Evolutionary conservation across 2,329 filamentous ascomycete species (phyloP), one percentile per base, ranked within the genome.

Genomic region (Epichloe amarillans): DNA sequence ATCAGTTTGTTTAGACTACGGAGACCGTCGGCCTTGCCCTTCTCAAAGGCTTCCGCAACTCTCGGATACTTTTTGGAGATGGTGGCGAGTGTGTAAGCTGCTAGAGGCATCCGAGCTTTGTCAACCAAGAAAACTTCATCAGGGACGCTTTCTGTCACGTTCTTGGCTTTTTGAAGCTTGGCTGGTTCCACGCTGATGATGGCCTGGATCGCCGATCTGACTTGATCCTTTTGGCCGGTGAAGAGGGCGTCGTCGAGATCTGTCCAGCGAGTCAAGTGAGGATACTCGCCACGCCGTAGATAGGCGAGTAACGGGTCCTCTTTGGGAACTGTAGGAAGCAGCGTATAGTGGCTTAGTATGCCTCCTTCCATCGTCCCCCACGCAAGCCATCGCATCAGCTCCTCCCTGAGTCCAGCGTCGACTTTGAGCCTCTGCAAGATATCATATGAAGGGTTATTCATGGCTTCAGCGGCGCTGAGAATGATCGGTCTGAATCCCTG

Each of bases 301-400:
- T 82, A 87, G 0, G 74, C 67, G 40, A 97, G 70, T 52, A 91
- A 72, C 2, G 77, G 66, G 61, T 95, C 87, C 53, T 90, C 80
- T 57, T 82, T 79, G 17, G 79, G 64, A 0, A 79, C 86, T 86
- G 96, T 95, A 3, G 93, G 93, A 48, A 95, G 75, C 26, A 88
- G 76, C n/a, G 85, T 76, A 67, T 84, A 84, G 63, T 91, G 83
- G 15, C 84, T 76, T 46, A 97, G 73, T 37, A 97, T 69, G 1
- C 93, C 93, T 17, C 83, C 84, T 12, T 84, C 84, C 87, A 95
- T 93, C 53, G 84, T 83, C 50, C 88, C 88, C 90, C 91, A 98
- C 0, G 91, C 91, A 54, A 96, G 70, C 89, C 89, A 96, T 56
- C 85, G 76, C 73, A 87, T 82, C 35, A 96, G 61, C 55, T 94